Conservation (phyloP, 176 grass and related monocot genomes). For the Chrysopogon serrulatus region DNA sequence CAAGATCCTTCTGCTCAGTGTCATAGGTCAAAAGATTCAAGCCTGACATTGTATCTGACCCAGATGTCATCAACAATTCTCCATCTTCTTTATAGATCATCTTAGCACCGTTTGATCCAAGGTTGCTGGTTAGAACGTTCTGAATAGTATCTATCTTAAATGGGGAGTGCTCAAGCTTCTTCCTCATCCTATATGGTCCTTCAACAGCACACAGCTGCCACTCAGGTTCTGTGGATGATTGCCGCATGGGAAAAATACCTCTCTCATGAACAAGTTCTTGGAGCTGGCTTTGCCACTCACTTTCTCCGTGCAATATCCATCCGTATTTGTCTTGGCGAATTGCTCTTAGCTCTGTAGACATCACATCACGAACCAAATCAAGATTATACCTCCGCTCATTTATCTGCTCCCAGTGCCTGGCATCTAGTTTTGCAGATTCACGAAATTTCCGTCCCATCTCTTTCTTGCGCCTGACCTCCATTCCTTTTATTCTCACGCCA, state of each 20-base stretch:
- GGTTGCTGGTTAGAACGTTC: constrained; percentile 55
- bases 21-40: constrained; percentile 79
- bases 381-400: constrained; percentile 81
- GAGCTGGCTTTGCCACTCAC: constrained; percentile 92
- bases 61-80: constrained; percentile 50
- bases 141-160: constrained; percentile 96
- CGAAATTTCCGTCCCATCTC: constrained; percentile 90
- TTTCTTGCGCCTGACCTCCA: constrained; percentile 89
- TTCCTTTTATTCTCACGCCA: constrained; percentile 97
- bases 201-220: constrained; percentile 93
- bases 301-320: constrained; percentile 98
- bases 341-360: constrained; percentile 90
- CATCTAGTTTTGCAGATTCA: constrained; percentile 66
- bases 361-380: constrained; percentile 80
- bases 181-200: constrained; percentile 98
- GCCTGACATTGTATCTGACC: constrained; percentile 67
- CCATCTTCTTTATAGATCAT: constrained; percentile 50
- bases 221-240: constrained; percentile 56
- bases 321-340: constrained; percentile 99
- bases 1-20: constrained; percentile 47
- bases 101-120: constrained; percentile 53
- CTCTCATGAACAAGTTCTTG: constrained; percentile 95
- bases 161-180: constrained; percentile 89
- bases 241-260: constrained; percentile 82
- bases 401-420: constrained; percentile 81